These are phyloP conservation scores for Micractinium conductrix DNA, from an alignment of 139 green algal species.

Conservation along the genomic window DNA sequence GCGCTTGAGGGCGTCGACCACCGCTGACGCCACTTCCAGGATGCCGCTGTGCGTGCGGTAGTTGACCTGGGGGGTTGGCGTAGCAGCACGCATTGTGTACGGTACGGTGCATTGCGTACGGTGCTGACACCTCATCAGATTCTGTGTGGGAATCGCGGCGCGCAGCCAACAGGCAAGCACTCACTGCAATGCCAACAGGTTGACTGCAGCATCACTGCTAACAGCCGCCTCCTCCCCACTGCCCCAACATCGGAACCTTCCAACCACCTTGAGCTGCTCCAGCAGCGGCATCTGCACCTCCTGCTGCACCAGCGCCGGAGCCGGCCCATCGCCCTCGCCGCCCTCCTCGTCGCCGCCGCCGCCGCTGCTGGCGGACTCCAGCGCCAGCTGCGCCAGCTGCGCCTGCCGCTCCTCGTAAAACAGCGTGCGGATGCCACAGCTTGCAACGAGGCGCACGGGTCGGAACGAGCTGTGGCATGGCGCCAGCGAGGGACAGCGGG, in stretches of 20 bases:
- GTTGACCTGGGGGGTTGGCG: constrained; percentile 37
- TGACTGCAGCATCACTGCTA: too few species aligned
- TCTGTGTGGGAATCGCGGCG: too few species aligned
- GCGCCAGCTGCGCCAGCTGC: background rate
- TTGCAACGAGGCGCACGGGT: too few species aligned
- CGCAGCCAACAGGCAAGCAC: background rate
- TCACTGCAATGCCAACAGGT: too few species aligned
- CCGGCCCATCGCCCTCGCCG: background rate
- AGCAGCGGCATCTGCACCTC: constrained; percentile 45
- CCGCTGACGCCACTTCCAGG: constrained; percentile 62
- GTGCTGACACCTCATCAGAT: too few species aligned
- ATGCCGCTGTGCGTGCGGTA: constrained; percentile 73
- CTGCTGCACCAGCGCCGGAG: background rate
- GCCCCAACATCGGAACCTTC: too few species aligned
- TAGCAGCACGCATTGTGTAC: too few species aligned
- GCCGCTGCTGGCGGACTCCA: background rate
- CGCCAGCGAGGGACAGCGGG: too few species aligned
- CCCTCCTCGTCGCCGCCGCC: background rate
- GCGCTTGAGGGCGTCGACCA: constrained; percentile 66
- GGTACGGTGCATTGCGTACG: background rate
- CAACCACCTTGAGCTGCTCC: constrained; percentile 28
- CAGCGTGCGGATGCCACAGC: constrained; percentile 65
- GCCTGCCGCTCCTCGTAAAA: constrained; percentile 55
- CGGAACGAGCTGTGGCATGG: too few species aligned
- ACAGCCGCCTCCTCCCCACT: too few species aligned